These are phyloP conservation scores for Calonectria henricotiae DNA, from an alignment of 2,329 filamentous ascomycete species.

Conservation along the genomic window DNA sequence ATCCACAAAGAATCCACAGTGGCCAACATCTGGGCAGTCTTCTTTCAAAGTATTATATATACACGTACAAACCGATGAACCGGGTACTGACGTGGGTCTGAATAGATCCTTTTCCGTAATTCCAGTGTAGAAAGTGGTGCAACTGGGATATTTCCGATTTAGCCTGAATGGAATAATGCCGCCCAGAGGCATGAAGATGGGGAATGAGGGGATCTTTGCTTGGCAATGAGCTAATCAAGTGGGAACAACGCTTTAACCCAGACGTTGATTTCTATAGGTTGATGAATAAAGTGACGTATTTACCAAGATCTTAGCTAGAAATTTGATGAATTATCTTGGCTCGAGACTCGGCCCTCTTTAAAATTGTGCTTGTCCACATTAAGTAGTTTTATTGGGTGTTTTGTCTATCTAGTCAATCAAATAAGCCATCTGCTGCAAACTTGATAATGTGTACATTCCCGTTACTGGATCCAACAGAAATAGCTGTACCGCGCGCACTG, in stretches of 20 bases:
- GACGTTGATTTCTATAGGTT: neutral
- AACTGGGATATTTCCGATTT: slow-evolving; percentile 15
- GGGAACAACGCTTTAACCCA: neutral
- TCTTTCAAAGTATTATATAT: neutral
- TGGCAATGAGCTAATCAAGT: neutral
- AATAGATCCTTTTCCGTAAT: slow-evolving; percentile 1
- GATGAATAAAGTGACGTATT: neutral
- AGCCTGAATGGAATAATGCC: slow-evolving; percentile 4
- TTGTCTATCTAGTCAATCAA: no score
- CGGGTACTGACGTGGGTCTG: neutral
- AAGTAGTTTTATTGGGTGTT: no score
- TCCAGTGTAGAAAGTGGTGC: neutral
- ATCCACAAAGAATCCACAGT: neutral
- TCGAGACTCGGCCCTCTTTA: no score
- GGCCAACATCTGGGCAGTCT: neutral
- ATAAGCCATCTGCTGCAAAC: no score
- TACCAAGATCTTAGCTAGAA: no score
- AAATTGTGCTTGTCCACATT: no score
- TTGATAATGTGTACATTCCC: no score
- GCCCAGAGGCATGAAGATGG: neutral
- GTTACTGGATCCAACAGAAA: no score
- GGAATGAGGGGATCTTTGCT: neutral
- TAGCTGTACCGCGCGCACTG: no score
- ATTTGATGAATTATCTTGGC: no score
- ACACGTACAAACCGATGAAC: neutral